These are phyloP conservation scores for Hortaea werneckii DNA, from an alignment of 2,329 filamentous ascomycete species.

Conservation along the genomic window DNA sequence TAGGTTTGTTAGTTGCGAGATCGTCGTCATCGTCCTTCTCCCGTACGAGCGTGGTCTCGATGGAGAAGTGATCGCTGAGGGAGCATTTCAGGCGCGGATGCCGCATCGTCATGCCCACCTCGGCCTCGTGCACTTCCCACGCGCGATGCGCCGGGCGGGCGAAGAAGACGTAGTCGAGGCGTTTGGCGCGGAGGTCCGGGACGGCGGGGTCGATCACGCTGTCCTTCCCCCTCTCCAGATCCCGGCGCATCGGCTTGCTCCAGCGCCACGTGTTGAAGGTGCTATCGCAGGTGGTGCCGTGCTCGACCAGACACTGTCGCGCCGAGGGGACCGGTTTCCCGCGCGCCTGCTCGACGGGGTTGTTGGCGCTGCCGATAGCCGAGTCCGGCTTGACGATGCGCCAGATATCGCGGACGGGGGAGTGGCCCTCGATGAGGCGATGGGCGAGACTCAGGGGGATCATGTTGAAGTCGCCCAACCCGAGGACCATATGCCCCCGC, in stretches of 20 bases:
- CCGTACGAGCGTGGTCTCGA: slow-evolving; percentile 64
- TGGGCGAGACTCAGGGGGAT: slow-evolving; percentile 78
- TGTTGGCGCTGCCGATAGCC: slow-evolving; percentile 62
- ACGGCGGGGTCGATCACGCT: slow-evolving; percentile 54
- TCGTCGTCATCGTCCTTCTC: not conserved
- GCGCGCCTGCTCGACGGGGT: slow-evolving; percentile 57
- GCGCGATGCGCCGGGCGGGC: slow-evolving; percentile 27
- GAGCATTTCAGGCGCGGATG: slow-evolving; percentile 76
- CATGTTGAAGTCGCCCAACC: slow-evolving; percentile 94
- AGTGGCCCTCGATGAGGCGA: slow-evolving; percentile 67
- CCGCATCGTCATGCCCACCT: slow-evolving; percentile 70
- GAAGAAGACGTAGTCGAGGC: slow-evolving; percentile 91
- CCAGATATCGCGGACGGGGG: slow-evolving; percentile 76
- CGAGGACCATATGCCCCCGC: slow-evolving; percentile 72
- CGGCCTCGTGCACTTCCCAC: slow-evolving; percentile 62
- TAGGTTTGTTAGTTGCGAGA: not conserved
- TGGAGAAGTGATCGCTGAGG: slow-evolving; percentile 88
- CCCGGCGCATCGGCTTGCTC: slow-evolving; percentile 60
- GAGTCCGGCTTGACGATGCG: slow-evolving; percentile 72
- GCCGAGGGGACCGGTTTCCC: slow-evolving; percentile 62
- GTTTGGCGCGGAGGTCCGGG: slow-evolving; percentile 65
- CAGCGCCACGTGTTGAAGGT: slow-evolving; percentile 90
- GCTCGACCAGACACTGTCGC: slow-evolving; percentile 64
- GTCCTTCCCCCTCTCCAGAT: slow-evolving; percentile 55
- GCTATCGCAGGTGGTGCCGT: slow-evolving; percentile 81